Conservation (phyloP, 2,329 filamentous ascomycete species). For the Fusarium musae region DNA sequence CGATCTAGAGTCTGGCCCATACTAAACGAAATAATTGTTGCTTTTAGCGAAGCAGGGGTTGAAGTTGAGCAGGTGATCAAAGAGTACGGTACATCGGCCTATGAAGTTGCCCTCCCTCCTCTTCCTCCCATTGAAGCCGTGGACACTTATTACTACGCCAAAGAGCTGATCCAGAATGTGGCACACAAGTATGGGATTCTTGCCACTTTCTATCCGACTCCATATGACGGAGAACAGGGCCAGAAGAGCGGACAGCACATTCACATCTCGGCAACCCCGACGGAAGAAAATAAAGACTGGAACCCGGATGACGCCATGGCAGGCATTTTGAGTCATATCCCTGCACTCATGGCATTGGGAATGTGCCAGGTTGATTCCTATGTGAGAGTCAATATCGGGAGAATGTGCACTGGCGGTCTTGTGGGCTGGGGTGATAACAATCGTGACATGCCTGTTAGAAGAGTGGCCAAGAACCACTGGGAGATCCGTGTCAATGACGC, state of each 20-base stretch:
- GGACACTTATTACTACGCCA: background rate
- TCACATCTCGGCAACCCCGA: background rate
- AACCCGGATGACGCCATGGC: background rate
- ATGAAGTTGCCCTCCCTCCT: slow-evolving; percentile 5
- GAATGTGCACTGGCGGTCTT: slow-evolving; percentile 1
- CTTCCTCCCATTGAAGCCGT: slow-evolving; percentile 1
- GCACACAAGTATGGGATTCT: background rate
- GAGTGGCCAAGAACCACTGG: slow-evolving; percentile 9
- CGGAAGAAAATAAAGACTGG: background rate
- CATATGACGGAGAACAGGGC: background rate
- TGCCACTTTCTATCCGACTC: slow-evolving; percentile 13
- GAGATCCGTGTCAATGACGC: slow-evolving; percentile 2
- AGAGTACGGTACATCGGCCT: slow-evolving; percentile 4
- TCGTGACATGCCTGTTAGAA: slow-evolving; percentile 9
- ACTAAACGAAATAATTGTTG: background rate
- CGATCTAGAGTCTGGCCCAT: background rate
- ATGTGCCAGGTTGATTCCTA: slow-evolving; percentile 11
- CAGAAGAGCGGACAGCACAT: slow-evolving; percentile 16
- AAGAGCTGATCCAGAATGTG: background rate
- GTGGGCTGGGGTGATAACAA: slow-evolving; percentile 15
- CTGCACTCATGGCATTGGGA: background rate
- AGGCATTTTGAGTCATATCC: slow-evolving; percentile 4
- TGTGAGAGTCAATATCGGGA: background rate
- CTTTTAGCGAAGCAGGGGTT: background rate
- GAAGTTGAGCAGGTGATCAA: slow-evolving; percentile 6